These are phyloP conservation scores for Coprinopsis marcescibilis DNA, from an alignment of 768 basidiomycete species.

Conservation along the genomic window DNA sequence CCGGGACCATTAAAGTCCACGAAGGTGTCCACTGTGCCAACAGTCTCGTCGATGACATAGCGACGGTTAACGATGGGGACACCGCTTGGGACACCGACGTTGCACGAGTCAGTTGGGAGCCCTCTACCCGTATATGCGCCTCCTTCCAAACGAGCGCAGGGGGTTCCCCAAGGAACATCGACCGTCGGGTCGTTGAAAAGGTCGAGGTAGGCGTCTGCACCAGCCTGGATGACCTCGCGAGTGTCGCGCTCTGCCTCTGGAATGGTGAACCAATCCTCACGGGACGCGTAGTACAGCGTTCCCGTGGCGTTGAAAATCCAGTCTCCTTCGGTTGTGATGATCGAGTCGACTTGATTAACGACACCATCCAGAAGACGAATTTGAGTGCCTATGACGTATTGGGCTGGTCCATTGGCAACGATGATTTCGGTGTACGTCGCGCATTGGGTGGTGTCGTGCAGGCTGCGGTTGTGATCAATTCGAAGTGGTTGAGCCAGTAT, in stretches of 20 bases:
- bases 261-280: constrained; percentile 5
- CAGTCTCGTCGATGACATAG: constrained; percentile 12
- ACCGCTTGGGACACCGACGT: constrained; percentile 9
- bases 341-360: constrained; percentile 5
- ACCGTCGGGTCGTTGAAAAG: constrained; percentile 6
- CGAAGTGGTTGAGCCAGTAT: constrained; percentile 5
- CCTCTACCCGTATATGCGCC: constrained; percentile 4
- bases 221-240: constrained; percentile 2
- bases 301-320: constrained; percentile 11
- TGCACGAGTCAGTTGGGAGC: constrained; percentile 4
- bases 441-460: constrained; percentile 9
- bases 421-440: constrained; percentile 9
- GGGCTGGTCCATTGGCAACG: constrained; percentile 7
- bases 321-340: constrained; percentile 9
- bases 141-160: constrained; percentile 7
- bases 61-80: constrained; percentile 9
- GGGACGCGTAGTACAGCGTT: constrained; percentile 4
- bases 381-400: constrained; percentile 9
- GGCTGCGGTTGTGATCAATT: constrained; percentile 7
- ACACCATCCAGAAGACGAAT: background rate
- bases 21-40: constrained; percentile 10
- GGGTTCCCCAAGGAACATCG: constrained; percentile 10
- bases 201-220: constrained; percentile 9
- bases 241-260: constrained; percentile 2
- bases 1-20: constrained; percentile 9